These are phyloP conservation scores for Cadophora sp. DNA, from an alignment of 2,329 filamentous ascomycete genomes.

Conservation along the genomic window DNA sequence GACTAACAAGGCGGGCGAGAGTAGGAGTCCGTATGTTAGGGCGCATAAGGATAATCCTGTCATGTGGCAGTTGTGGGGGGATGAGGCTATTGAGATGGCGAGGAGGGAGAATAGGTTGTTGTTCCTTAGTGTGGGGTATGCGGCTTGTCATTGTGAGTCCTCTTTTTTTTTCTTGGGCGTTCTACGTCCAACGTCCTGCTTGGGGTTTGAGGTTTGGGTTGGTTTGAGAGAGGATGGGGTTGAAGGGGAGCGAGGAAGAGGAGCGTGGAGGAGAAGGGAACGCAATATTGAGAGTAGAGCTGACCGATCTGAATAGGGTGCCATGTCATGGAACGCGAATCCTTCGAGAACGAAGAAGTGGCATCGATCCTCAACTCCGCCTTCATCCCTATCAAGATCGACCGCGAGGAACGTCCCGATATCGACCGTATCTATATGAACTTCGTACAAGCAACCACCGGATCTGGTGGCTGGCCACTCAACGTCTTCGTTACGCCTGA, in stretches of 20 bases:
- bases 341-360: conserved; percentile 83
- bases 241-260: neutral
- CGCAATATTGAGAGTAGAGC: neutral
- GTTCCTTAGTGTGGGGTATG: conserved; percentile 94
- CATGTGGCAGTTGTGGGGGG: conserved; percentile 88
- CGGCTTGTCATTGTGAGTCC: conserved; percentile 87
- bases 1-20: conserved; percentile 64
- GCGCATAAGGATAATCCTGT: conserved; percentile 83
- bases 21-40: conserved; percentile 73
- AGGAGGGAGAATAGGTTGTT: conserved; percentile 85
- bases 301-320: conserved; percentile 60
- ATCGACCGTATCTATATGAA: conserved; percentile 98
- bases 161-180: conserved; percentile 12
- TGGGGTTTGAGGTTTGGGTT: neutral
- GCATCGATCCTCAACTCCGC: conserved; percentile 82
- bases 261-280: neutral
- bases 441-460: conserved; percentile 92
- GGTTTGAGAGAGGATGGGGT: too few species aligned
- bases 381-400: conserved; percentile 92
- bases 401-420: conserved; percentile 92
- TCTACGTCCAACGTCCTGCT: too few species aligned
- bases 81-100: conserved; percentile 78
- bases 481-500: conserved; percentile 97
- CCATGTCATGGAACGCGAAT: conserved; percentile 92
- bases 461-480: conserved; percentile 89